Conservation (phyloP, 257 asterid species). For the Przewalskia tangutica region DNA sequence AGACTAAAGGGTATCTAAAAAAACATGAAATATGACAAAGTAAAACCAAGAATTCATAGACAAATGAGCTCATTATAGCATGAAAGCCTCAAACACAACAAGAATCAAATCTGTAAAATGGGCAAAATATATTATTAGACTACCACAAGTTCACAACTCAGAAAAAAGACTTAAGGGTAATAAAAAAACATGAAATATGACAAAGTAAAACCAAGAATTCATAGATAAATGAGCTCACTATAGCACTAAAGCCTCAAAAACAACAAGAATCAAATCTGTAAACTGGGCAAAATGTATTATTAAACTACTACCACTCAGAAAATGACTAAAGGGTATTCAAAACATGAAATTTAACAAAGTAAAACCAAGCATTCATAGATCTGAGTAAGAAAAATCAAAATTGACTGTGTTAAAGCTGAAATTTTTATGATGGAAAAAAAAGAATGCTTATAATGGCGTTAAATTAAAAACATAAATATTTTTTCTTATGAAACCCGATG, state of each 20-base stretch:
- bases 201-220: too few relatives aligned
- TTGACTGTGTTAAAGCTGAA: background rate
- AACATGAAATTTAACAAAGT: too few relatives aligned
- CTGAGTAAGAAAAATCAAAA: conserved; percentile 6
- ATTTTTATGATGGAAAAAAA: too few relatives aligned
- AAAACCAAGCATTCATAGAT: too few relatives aligned
- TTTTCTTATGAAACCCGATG: too few relatives aligned
- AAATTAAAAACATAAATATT: too few relatives aligned
- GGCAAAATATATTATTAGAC: background rate
- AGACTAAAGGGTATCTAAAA: too few relatives aligned
- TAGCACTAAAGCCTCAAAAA: background rate
- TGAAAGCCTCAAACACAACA: background rate
- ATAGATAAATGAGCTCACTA: background rate
- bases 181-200: too few relatives aligned
- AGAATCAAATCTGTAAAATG: background rate
- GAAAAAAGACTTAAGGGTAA: background rate
- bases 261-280: background rate
- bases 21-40: too few relatives aligned
- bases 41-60: too few relatives aligned
- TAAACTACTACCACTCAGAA: background rate
- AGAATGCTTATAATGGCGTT: background rate
- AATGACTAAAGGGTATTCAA: background rate
- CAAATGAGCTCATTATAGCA: background rate
- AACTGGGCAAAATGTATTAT: background rate
- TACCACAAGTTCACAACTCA: too few relatives aligned